Evolutionary conservation across 768 basidiomycete species (phyloP).

Genomic region (Agaricus blazei): DNA sequence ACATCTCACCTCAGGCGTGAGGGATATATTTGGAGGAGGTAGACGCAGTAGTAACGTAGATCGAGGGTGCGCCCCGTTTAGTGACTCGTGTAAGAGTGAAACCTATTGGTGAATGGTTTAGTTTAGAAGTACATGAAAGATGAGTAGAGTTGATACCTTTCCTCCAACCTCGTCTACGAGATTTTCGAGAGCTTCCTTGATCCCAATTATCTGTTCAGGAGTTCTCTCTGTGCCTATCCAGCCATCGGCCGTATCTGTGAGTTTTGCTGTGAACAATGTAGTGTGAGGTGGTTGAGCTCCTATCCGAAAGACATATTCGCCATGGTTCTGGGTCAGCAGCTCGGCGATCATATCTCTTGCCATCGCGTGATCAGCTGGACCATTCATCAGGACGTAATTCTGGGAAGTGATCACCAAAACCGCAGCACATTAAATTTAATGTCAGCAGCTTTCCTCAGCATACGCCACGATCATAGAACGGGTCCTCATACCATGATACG

Average conservation of each 20-base stretch:
- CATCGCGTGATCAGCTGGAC: constrained; percentile 37
- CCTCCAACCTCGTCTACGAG: constrained; percentile 79
- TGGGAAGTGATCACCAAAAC: constrained; percentile 18
- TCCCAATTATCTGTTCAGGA: constrained; percentile 42
- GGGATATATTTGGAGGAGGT: constrained; percentile 68
- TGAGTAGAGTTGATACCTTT: constrained; percentile 41
- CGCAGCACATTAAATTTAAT: not conserved
- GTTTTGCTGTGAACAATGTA: constrained; percentile 50
- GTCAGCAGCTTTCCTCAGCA: constrained; percentile 4
- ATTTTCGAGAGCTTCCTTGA: constrained; percentile 62
- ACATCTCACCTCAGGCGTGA: constrained; percentile 89
- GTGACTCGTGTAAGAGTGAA: constrained; percentile 48
- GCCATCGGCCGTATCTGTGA: constrained; percentile 38
- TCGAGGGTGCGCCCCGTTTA: constrained; percentile 42
- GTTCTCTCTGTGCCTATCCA: constrained; percentile 54
- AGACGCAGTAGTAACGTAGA: constrained; percentile 62
- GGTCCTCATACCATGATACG: constrained; percentile 39
- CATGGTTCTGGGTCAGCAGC: constrained; percentile 60
- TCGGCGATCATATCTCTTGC: constrained; percentile 64
- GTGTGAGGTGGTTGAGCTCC: constrained; percentile 60
- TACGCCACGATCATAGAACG: constrained; percentile 4
- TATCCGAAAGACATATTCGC: constrained; percentile 73
- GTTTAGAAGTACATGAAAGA: not conserved
- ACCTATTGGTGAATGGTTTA: constrained; percentile 29
- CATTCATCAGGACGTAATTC: constrained; percentile 40